These are phyloP conservation scores for Suillus fuscotomentosus DNA, from an alignment of 768 basidiomycete genomes.

Conservation along the genomic window DNA sequence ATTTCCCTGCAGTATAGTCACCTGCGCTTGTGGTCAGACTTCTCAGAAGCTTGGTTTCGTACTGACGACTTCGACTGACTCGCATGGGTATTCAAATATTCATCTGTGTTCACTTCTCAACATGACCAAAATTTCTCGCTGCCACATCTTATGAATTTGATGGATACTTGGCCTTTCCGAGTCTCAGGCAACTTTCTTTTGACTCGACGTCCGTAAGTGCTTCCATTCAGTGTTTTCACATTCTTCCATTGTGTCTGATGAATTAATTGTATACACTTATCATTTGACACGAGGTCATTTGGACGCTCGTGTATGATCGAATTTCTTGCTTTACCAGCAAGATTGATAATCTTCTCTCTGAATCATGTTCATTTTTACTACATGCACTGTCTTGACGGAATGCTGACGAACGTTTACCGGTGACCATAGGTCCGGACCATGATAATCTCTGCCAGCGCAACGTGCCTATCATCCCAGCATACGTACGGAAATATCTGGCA, in stretches of 20 bases:
- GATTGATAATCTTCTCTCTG: slow-evolving; percentile 35
- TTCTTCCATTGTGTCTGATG: background rate
- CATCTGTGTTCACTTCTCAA: background rate
- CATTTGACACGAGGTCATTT: slow-evolving; percentile 24
- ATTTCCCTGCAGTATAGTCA: background rate
- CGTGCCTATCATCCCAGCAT: background rate
- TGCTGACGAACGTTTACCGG: background rate
- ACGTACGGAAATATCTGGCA: slow-evolving; percentile 1
- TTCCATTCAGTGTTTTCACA: background rate
- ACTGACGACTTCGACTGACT: too few relatives aligned
- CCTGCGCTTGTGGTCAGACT: too few relatives aligned
- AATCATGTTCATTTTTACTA: slow-evolving; percentile 8
- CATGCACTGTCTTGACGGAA: slow-evolving; percentile 12
- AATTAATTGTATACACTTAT: background rate
- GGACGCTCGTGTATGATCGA: slow-evolving; percentile 29
- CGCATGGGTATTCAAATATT: too few relatives aligned
- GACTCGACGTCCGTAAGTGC: background rate
- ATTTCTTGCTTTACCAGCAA: slow-evolving; percentile 14
- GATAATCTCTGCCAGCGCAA: slow-evolving; percentile 1
- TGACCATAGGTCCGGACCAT: slow-evolving; percentile 1
- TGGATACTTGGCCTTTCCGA: background rate
- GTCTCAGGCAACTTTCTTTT: background rate
- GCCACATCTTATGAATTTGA: background rate
- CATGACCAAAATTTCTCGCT: background rate
- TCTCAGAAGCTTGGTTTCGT: too few relatives aligned